These are phyloP conservation scores for Lepraria neglecta DNA, from an alignment of 495 filamentous ascomycete genomes.

Conservation along the genomic window DNA sequence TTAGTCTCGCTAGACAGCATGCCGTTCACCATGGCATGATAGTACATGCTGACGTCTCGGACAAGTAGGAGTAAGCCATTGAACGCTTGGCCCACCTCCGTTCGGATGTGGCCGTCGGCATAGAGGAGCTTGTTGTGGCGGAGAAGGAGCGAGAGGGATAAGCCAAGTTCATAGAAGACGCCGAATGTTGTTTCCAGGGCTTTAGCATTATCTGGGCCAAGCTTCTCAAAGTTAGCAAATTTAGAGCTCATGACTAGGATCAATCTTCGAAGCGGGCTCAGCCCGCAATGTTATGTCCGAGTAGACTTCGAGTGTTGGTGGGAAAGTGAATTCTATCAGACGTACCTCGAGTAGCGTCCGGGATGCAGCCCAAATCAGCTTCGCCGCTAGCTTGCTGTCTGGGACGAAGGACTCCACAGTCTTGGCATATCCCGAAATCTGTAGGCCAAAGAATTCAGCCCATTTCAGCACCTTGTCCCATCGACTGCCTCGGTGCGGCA, in stretches of 20 bases:
- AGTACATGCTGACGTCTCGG: conserved; percentile 45
- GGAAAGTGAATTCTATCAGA: background rate
- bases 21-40: conserved; percentile 37
- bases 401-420: conserved; percentile 45
- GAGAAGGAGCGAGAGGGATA: conserved; percentile 47
- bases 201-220: conserved; percentile 49
- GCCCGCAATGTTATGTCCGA: background rate
- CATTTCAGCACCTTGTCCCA: conserved; percentile 48
- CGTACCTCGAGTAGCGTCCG: conserved; percentile 51
- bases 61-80: conserved; percentile 49
- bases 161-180: conserved; percentile 48
- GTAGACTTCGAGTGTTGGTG: background rate
- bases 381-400: conserved; percentile 45
- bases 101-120: conserved; percentile 39
- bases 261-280: no score
- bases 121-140: conserved; percentile 48
- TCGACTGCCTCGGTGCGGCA: conserved; percentile 45
- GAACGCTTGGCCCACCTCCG: conserved; percentile 44
- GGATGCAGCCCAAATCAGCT: conserved; percentile 48
- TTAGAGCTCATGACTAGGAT: background rate
- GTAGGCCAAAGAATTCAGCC: conserved; percentile 47
- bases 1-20: conserved; percentile 33
- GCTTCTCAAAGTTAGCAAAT: conserved; percentile 33
- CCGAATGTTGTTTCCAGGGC: conserved; percentile 52
- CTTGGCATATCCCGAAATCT: conserved; percentile 36